phyloP scores from a whole-genome alignment of 2,329 filamentous ascomycete genomes.

The Venturia aucupariae region DNA sequence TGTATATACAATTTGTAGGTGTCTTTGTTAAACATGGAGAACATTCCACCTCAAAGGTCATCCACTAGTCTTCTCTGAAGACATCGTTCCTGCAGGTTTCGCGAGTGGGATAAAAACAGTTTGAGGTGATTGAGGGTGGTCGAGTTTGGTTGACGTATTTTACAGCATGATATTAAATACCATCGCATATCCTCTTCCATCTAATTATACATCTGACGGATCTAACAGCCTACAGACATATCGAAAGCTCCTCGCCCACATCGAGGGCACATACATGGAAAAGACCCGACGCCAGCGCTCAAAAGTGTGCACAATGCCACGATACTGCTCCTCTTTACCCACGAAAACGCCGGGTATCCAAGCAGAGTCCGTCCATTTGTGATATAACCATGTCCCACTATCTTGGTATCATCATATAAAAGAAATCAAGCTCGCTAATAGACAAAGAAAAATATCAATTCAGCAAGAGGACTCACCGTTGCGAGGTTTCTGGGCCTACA shows the following conservation, averaged over 20 bases:
- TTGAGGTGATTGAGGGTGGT: background rate
- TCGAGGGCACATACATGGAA: background rate
- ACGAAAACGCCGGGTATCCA: background rate
- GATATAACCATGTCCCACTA: background rate
- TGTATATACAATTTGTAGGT: background rate
- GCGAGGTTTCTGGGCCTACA: background rate
- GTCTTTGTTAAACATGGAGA: background rate
- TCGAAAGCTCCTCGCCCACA: background rate
- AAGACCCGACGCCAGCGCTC: background rate
- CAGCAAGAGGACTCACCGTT: background rate
- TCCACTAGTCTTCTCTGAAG: too few species aligned
- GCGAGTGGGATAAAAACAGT: too few species aligned
- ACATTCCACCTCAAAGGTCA: background rate
- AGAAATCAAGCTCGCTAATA: background rate
- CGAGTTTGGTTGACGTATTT: background rate
- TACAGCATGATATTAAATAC: background rate
- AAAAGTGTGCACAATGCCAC: background rate
- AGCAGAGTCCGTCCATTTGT: background rate
- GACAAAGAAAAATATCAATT: background rate
- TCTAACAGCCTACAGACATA: background rate
- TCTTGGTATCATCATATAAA: slow-evolving; percentile 3
- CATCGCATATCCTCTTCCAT: background rate
- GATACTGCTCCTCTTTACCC: background rate
- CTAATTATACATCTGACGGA: background rate
- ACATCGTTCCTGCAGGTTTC: background rate